Base-by-base conservation (phyloP, 306 rosid genomes). In the Quercus glauca region DNA sequence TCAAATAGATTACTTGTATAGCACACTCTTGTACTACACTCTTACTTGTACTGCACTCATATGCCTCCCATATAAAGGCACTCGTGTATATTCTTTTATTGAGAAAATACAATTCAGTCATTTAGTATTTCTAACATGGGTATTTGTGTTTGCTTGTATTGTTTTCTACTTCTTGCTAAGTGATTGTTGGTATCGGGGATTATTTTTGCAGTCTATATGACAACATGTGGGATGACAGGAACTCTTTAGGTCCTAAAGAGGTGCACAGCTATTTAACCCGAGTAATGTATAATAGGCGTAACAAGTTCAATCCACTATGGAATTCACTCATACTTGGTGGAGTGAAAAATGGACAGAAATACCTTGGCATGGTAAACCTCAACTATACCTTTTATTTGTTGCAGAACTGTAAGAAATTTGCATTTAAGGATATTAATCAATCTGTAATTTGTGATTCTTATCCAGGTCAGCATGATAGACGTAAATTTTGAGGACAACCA, bases 401-500 rank as follows among this genome's bases (percentile, higher is more conserved):
- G 51, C 20, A 73, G 25, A 49, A 64, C 19, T 14, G 41, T 57
- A 52, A 69, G 69, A 21, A 63, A 3, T 75, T 69, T 75, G 41
- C n/a, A 49, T 58, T 78, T 67, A 21, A 33, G 14, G 53, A 73
- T 75, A 33, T 65, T 77, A 33, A 41, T 82, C 52, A 45, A 26
- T 72, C 77, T 43, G 55, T 71, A 37, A n/a, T 41, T 4, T 64
- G 73, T 68, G 76, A 56, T 60, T 33, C 58, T 53, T 81, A 65
- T 83, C 31, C 85, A 95, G 99, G 99, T 91, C 73, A 92, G 76
- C 87, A 95, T 95, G 99, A 95, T 95, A 61, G 99, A 98, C 35
- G 81, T 92, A 53, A 90, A 87, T 84, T 95, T 84, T 33, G 98
- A 93, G 82, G 99, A 95, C 81, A 41, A 41, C 45, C 45, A 41